phyloP scores from a whole-genome alignment of 257 asterid genomes.

The Lycium barbarum region DNA sequence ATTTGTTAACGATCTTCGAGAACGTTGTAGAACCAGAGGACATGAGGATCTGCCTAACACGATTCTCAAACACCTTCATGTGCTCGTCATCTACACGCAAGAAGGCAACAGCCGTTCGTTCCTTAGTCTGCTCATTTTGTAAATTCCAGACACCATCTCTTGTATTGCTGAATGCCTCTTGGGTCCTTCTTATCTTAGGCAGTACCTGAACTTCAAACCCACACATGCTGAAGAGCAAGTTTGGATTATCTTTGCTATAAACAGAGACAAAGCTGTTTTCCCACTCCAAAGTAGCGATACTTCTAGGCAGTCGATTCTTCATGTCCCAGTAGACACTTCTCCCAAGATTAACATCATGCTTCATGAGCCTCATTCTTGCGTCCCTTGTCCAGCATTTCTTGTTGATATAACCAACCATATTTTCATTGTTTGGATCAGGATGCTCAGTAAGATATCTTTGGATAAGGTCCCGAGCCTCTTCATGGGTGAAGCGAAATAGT shows the following conservation, averaged over 20 bases:
- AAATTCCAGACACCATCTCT: conserved; percentile 98
- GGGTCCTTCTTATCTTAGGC: conserved; percentile 97
- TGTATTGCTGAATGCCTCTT: conserved; percentile 96
- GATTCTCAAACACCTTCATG: conserved; percentile 97
- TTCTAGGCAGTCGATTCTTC: conserved; percentile 98
- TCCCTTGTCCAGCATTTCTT: conserved; percentile 99
- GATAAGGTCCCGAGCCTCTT: conserved; percentile 97
- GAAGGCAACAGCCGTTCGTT: conserved; percentile 97
- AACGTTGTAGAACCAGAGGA: conserved; percentile 99
- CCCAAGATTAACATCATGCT: conserved; percentile 96
- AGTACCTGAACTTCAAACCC: conserved; percentile 95
- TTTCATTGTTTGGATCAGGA: conserved; percentile 99
- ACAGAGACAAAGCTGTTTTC: conserved; percentile 97
- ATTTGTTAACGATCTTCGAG: conserved; percentile 97
- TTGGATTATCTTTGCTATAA: conserved; percentile 98
- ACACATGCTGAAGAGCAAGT: conserved; percentile 97
- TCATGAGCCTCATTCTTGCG: conserved; percentile 99
- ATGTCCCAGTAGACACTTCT: conserved; percentile 99
- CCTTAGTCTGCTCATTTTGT: conserved; percentile 97
- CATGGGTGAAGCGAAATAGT: conserved; percentile 93
- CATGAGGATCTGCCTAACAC: conserved; percentile 98
- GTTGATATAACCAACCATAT: conserved; percentile 98
- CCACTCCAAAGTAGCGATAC: conserved; percentile 97
- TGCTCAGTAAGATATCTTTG: conserved; percentile 99
- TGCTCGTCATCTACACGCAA: conserved; percentile 97